Conservation (phyloP, 2,329 filamentous ascomycete genomes). For the Rhexocercosporidium sp. region DNA sequence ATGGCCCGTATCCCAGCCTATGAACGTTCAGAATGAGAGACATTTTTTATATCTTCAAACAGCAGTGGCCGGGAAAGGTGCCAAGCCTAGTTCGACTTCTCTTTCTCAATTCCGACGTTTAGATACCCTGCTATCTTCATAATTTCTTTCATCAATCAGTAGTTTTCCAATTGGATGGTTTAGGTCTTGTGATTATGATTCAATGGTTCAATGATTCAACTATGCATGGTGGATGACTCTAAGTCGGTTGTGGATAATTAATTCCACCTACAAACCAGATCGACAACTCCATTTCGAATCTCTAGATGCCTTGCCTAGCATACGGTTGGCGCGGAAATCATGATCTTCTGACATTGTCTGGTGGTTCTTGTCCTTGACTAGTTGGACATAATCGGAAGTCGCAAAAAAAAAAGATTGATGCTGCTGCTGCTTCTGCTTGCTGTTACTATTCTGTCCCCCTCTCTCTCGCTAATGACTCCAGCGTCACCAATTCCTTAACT, state of each 20-base stretch:
- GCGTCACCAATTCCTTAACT: not conserved
- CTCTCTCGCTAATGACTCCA: not conserved
- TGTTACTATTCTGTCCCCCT: not conserved
- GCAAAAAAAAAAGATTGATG: too few relatives aligned
- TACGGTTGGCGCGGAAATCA: not conserved
- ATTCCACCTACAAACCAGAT: not conserved
- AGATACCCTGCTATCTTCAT: not conserved
- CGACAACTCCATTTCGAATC: not conserved
- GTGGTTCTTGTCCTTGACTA: too few relatives aligned
- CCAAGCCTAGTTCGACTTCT: not conserved
- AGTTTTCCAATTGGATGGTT: not conserved
- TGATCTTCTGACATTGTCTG: not conserved
- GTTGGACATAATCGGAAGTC: too few relatives aligned
- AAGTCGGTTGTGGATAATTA: not conserved
- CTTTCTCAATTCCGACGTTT: not conserved
- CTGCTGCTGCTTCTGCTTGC: not conserved
- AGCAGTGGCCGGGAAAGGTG: not conserved
- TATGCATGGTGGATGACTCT: not conserved
- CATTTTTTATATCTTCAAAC: not conserved
- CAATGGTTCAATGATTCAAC: not conserved
- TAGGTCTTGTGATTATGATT: not conserved
- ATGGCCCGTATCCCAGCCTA: constrained; percentile 15
- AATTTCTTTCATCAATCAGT: too few relatives aligned
- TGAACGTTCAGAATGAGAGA: constrained; percentile 5
- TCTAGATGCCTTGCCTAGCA: too few relatives aligned